phyloP scores from a whole-genome alignment of 2,329 filamentous ascomycete species.

The Diaporthe amygdali region DNA sequence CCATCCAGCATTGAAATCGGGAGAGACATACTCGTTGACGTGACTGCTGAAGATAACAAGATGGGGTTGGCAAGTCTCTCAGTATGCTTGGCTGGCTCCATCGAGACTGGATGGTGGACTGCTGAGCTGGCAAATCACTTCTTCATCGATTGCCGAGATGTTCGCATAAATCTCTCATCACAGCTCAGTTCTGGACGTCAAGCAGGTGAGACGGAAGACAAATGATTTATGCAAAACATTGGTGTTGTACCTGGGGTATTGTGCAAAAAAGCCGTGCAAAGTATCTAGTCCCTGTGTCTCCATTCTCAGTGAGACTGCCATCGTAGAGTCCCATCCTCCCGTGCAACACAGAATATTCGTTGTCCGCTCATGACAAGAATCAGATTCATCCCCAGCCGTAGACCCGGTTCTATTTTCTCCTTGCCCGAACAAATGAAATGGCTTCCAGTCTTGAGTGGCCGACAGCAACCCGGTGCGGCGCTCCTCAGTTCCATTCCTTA shows the following conservation, averaged over 20 bases:
- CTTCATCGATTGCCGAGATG: no score
- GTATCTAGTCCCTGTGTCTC: background rate
- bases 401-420: background rate
- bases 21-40: background rate
- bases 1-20: background rate
- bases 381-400: background rate
- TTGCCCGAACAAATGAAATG: constrained; percentile 2
- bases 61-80: background rate
- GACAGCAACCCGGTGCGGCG: background rate
- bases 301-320: background rate
- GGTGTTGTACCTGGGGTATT: constrained; percentile 25
- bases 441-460: background rate
- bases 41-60: background rate
- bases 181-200: background rate
- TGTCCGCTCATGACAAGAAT: constrained; percentile 9
- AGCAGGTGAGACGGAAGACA: background rate
- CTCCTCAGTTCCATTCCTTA: background rate
- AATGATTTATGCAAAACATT: constrained; percentile 22
- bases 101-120: background rate
- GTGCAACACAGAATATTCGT: background rate
- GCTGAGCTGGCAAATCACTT: background rate
- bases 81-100: background rate
- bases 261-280: constrained; percentile 20
- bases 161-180: background rate
- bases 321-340: background rate